Evolutionary conservation across 192 early-diverging fungal species (phyloP), one percentile per base, ranked within the genome.

Genomic region (Umbelopsis sp.): DNA sequence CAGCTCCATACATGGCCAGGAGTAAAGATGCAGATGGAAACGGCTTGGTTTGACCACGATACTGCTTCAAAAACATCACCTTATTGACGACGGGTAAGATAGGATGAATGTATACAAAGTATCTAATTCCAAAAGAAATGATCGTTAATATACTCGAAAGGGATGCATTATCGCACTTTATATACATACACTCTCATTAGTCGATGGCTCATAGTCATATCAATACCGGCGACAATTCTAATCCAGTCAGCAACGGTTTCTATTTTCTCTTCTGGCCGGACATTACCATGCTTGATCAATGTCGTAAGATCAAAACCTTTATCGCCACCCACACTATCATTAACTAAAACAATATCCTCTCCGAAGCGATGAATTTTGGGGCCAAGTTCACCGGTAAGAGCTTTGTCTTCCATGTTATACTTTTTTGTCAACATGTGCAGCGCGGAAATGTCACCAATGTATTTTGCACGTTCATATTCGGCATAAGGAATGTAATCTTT

Each of bases 31-130:
- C 71, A 25, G 71, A 78, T 35, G 76, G 76, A 49, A 67, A 78
- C 7, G 66, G 71, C 18, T 46, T 51, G 8, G 25, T 55, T 23
- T 69, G 47, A 30, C 71, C 76, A 46, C 76, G 55, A 23, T 78
- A 78, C 47, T 78, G 76, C 25, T 78, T 75, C 70, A 91, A 71
- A 68, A 93, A 90, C 15, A 87, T 76, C 3, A 78, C 74, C 66
- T 88, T 89, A 77, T 90, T 84, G 33, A 93, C 75, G 8, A 93
- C 81, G 2, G 91, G 91, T 69, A 93, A 79, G 27, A 82, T 85
- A 20, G 91, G 90, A 66, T 93, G 91, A 1, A 91, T 79, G 64
- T 86, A 86, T 8, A 67, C 80, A 71, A 92, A 93, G 67, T 88
- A 93, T 15, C 79, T 71, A 35, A 79, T 23, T 25, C 55, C 20